Conservation (phyloP, 2,329 filamentous ascomycete species). For the Penicillium psychrosexuale region DNA sequence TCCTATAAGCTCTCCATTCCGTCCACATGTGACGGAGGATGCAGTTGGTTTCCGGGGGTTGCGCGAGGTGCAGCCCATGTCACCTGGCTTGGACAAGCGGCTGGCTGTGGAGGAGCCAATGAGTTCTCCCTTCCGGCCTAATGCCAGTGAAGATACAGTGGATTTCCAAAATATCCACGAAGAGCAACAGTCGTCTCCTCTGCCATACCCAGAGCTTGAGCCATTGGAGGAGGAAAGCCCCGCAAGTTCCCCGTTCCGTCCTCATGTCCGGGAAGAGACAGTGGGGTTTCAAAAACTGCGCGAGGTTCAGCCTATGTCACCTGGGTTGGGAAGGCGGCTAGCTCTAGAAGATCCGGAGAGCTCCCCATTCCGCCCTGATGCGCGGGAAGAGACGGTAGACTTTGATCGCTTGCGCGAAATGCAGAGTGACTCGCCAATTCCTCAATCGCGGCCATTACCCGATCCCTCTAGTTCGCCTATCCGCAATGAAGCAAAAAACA, state of each 20-base stretch:
- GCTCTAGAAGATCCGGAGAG: constrained; percentile 26
- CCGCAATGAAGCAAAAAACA: constrained; percentile 26
- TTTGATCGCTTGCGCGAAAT: constrained; percentile 20
- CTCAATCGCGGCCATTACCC: constrained; percentile 14
- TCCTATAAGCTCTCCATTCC: constrained; percentile 39
- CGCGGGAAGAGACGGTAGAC: constrained; percentile 32
- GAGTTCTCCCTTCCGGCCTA: constrained; percentile 39
- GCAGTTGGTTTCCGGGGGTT: constrained; percentile 31
- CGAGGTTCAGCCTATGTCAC: constrained; percentile 16
- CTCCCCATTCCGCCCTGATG: constrained; percentile 38
- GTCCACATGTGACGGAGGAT: constrained; percentile 29
- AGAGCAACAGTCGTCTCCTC: constrained; percentile 10
- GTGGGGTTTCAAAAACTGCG: constrained; percentile 27
- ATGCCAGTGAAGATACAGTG: constrained; percentile 31
- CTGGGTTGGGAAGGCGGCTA: constrained; percentile 17
- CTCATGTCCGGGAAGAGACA: constrained; percentile 30
- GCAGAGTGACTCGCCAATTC: constrained; percentile 6
- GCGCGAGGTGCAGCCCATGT: constrained; percentile 16
- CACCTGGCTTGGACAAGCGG: constrained; percentile 17
- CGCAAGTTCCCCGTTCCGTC: constrained; percentile 39
- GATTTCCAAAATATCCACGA: constrained; percentile 25
- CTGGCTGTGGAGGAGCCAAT: constrained; percentile 22
- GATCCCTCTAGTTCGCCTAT: constrained; percentile 37
- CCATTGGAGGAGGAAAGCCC: constrained; percentile 14
- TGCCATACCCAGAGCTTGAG: constrained; percentile 9